Evolutionary conservation across 345 rosid genomes (phyloP).

Genomic region (Populus ilicifolia): DNA sequence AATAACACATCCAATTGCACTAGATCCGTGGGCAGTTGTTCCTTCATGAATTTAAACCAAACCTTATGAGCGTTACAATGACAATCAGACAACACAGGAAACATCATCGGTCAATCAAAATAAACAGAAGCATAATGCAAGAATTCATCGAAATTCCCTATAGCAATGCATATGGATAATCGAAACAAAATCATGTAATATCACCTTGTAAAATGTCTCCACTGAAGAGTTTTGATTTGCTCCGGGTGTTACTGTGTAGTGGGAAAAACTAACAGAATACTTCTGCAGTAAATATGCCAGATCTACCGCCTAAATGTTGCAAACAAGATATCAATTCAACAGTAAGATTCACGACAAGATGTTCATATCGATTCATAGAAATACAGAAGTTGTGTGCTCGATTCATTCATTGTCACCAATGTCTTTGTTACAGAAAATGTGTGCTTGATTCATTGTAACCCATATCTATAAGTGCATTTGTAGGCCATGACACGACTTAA

Average conservation of each 20-base stretch:
- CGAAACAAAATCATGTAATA: background rate
- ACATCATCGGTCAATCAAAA: background rate
- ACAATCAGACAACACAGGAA: background rate
- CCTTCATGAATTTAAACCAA: conserved; percentile 41
- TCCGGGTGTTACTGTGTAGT: conserved; percentile 81
- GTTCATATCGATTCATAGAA: background rate
- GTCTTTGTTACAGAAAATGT: background rate
- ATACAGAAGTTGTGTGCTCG: background rate
- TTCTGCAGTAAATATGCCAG: conserved; percentile 75
- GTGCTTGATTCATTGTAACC: background rate
- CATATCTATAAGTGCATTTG: background rate
- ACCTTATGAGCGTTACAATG: conserved; percentile 1
- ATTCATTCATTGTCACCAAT: background rate
- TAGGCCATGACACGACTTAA: background rate
- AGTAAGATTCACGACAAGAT: conserved; percentile 13
- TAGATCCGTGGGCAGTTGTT: conserved; percentile 80
- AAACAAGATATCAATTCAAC: conserved; percentile 2
- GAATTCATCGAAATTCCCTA: background rate
- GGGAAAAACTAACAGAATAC: conserved; percentile 70
- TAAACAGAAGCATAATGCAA: background rate
- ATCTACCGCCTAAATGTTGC: conserved; percentile 94
- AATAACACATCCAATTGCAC: conserved; percentile 80
- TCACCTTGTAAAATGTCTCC: conserved; percentile 87
- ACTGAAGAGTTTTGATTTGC: conserved; percentile 83
- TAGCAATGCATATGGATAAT: background rate